Evolutionary conservation across 257 asterid species (phyloP), one percentile per base, ranked within the genome.

Genomic region (Salvia splendens): DNA sequence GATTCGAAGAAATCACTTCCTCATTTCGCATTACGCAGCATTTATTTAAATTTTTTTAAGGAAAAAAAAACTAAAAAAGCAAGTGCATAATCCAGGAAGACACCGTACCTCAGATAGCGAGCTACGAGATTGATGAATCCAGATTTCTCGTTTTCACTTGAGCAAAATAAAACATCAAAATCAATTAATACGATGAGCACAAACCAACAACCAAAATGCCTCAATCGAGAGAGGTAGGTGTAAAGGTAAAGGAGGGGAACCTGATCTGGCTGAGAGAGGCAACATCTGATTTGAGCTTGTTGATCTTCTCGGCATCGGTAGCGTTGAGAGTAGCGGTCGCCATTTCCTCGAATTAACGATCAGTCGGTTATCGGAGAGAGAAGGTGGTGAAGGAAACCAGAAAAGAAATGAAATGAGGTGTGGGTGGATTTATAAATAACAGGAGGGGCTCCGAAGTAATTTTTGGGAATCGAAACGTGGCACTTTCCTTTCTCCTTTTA

Each of bases 101-200:
- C 68, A 40, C 20, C 8, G 71, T 77, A 92, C 98, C 98, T 92
- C 70, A 92, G 91, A 62, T 86, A 90, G 82, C 98, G 98, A 59
- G 90, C 7, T 43, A 87, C 91, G 73, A 87, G 86, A 62, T 79
- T 79, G 83, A 87, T 77, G 77, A 85, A 87, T 85, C 89, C 95
- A 72, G 89, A 79, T 81, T 90, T 89, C 90, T 92, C 97, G 65
- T 90, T 88, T 12, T 86, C 94, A 80, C 98, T 92, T 85, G 51
- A 55, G 7, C 14, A 49, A 57, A 8, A 60, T 14, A 59, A 53
- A 48, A 40, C 0, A 8, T 24, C 6, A 53, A 30, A 48, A 65
- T 52, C 5, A 33, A 71, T 35, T 28, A 64, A 54, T 11, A 42
- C 30, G 61, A 81, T 85, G 81, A 61, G 64, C 12, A 24, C 1